Base-by-base conservation (phyloP, 1,284 basidiomycete genomes). In the Volvariella surrecta region DNA sequence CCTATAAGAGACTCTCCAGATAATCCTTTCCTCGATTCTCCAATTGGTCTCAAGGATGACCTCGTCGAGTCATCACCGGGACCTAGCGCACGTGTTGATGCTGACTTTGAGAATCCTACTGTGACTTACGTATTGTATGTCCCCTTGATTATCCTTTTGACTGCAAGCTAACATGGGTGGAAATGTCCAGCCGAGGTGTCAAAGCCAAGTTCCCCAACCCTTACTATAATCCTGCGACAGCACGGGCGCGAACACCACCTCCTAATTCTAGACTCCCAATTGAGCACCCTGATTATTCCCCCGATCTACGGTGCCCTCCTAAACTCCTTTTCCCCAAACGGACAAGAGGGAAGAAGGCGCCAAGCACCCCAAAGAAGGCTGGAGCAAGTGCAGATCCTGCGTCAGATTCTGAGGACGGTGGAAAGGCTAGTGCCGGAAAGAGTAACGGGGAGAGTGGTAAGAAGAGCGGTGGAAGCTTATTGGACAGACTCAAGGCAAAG, bases 41-140 rank as follows among this genome's bases (percentile, higher is more conserved):
- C 24, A 28, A 28, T 11, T 6, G 24, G 11, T 28, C 6, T 6
- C 24, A 11, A 28, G 24, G 24, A 61, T 56, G 19, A 62, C 63
- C 1, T 59, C 63, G 11, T 39, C 42, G 21, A 52, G 52, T 8
- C 46, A 44, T 4, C 46, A 46, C 15, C 50, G 53, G 38, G 48
- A 47, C 15, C 48, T 46, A 13, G 44, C 46, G 11, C 54, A 16
- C 38, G 40, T 13, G 37, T 41, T 21, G 37, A 24, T 19, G 37
- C 39, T 58, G n/a, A 28, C 24, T 6, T 6, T 28, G 74, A 78
- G 53, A 66, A 64, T 48, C 73, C 73, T 0, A 74, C 66, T 8
- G 54, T 79, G 17, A 68, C 70, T 37, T 76, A 73, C 52, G 74
- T 80, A 45, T 79, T 77, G 76, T 79, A 56, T 45, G 76, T 71